These are phyloP conservation scores for Pseudocercospora musae DNA, from an alignment of 2,329 filamentous ascomycete species.

Conservation along the genomic window DNA sequence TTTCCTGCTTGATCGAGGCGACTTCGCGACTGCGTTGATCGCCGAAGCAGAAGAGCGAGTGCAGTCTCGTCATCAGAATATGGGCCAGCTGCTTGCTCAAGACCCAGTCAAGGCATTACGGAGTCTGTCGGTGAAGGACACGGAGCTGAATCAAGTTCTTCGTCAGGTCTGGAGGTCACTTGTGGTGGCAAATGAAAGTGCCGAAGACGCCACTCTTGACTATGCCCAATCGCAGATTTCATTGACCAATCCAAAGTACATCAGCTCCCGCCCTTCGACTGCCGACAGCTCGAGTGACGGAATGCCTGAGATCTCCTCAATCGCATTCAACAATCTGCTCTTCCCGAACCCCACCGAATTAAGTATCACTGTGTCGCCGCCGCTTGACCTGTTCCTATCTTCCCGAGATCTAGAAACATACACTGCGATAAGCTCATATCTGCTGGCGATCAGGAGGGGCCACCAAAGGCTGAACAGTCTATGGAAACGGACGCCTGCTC, in stretches of 20 bases:
- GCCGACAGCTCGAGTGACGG: slow-evolving; percentile 37
- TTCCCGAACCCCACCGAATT: slow-evolving; percentile 73
- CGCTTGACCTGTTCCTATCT: slow-evolving; percentile 83
- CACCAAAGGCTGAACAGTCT: slow-evolving; percentile 80
- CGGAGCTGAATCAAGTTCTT: slow-evolving; percentile 75
- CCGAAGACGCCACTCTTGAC: slow-evolving; percentile 70
- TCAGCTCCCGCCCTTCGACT: slow-evolving; percentile 38
- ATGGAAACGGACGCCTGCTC: slow-evolving; percentile 79
- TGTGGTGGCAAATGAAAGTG: slow-evolving; percentile 73
- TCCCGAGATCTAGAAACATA: slow-evolving; percentile 74
- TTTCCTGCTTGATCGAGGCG: slow-evolving; percentile 80
- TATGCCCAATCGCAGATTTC: slow-evolving; percentile 74
- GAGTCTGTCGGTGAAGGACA: slow-evolving; percentile 74
- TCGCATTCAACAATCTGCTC: slow-evolving; percentile 74
- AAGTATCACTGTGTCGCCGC: slow-evolving; percentile 68
- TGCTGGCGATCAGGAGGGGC: slow-evolving; percentile 78
- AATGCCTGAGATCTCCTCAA: slow-evolving; percentile 41
- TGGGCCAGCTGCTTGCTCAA: slow-evolving; percentile 50
- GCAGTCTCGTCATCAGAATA: slow-evolving; percentile 67
- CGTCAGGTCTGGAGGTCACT: slow-evolving; percentile 75
- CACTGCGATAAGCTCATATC: slow-evolving; percentile 79
- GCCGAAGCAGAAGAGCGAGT: slow-evolving; percentile 79
- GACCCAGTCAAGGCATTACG: slow-evolving; percentile 53
- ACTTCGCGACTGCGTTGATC: slow-evolving; percentile 85
- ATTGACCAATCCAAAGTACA: slow-evolving; percentile 58